Conservation (phyloP, 805 yeast species). For the Suhomyces canberraensis region DNA sequence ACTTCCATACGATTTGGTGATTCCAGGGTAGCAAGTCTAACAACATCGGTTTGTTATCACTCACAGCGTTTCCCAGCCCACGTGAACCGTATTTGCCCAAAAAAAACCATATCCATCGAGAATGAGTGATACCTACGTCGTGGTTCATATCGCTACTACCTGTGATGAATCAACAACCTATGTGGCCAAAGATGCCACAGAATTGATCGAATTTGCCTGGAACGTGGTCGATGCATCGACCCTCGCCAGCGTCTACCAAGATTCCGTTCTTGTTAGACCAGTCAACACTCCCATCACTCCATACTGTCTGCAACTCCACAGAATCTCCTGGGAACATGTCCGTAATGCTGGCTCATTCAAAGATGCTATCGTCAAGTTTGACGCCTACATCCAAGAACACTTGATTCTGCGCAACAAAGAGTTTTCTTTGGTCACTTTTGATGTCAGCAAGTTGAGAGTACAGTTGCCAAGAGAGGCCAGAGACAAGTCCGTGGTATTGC, state of each 20-base stretch:
- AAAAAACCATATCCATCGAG: background rate
- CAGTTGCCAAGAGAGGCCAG: constrained; percentile 78
- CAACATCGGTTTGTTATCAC: too few species aligned
- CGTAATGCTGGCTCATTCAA: constrained; percentile 56
- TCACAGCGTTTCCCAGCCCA: background rate
- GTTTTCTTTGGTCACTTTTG: constrained; percentile 64
- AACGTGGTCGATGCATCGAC: constrained; percentile 53
- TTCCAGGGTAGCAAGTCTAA: background rate
- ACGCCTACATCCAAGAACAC: constrained; percentile 44
- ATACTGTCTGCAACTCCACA: constrained; percentile 47
- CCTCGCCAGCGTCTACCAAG: constrained; percentile 41
- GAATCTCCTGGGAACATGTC: constrained; percentile 60
- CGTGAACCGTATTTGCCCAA: background rate
- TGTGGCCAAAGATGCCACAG: constrained; percentile 64
- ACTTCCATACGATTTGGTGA: background rate
- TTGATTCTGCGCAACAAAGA: constrained; percentile 42
- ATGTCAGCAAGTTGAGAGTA: constrained; percentile 71
- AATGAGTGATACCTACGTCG: constrained; percentile 58
- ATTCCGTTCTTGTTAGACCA: constrained; percentile 55
- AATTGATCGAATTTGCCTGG: constrained; percentile 69
- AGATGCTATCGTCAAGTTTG: constrained; percentile 59
- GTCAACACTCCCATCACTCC: constrained; percentile 65
- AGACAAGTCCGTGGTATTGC: constrained; percentile 68
- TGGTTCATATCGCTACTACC: constrained; percentile 60
- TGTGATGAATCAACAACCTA: constrained; percentile 61